Evolutionary conservation across 306 rosid genomes (phyloP).

Genomic region (Sophora flavescens): DNA sequence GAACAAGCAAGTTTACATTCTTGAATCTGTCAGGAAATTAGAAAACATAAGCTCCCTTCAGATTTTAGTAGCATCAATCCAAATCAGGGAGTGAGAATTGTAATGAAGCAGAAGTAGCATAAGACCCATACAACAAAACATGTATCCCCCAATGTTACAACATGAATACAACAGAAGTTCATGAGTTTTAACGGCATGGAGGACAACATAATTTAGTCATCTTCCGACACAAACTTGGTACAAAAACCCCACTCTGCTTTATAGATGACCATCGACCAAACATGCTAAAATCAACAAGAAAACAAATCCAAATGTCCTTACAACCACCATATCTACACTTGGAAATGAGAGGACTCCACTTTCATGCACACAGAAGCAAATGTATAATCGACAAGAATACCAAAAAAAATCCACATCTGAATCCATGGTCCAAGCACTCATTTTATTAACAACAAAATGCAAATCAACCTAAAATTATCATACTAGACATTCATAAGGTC

Average conservation of each 20-base stretch:
- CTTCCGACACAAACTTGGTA: background rate
- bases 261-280: too few species aligned
- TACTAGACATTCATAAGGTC: background rate
- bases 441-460: background rate
- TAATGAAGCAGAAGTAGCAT: background rate
- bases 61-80: background rate
- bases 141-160: slow-evolving; percentile 38
- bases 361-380: background rate
- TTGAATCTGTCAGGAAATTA: background rate
- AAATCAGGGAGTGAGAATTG: background rate
- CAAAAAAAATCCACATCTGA: background rate
- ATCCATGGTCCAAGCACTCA: background rate
- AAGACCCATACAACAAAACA: background rate
- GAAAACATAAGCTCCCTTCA: background rate
- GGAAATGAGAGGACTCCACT: background rate
- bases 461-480: background rate
- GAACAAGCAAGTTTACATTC: background rate
- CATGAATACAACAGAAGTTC: slow-evolving; percentile 48
- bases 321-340: too few species aligned
- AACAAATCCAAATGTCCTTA: background rate
- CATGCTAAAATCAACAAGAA: too few species aligned
- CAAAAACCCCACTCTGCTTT: background rate
- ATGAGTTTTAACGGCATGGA: slow-evolving; percentile 14
- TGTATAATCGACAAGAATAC: background rate
- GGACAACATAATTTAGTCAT: background rate